A percentile compares a stretch with the other conserved stretches of the same genome.
Conservation (phyloP, 164 flowering plant genomes). For the Aristolochia fimbriata region DNA sequence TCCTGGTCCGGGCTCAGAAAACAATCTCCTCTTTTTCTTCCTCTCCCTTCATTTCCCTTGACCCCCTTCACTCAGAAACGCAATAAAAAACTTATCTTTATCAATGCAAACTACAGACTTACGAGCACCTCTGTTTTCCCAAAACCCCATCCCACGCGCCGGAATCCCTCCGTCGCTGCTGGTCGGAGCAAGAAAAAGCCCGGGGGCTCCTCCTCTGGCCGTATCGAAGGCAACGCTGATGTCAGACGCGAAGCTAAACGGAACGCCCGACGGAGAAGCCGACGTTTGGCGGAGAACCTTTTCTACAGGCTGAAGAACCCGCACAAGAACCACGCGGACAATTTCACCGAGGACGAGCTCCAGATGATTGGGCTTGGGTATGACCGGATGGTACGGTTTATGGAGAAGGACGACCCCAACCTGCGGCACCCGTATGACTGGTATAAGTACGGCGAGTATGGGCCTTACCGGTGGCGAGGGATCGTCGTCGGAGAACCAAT, state of each 20-base stretch:
- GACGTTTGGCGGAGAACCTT: slow-evolving; percentile 53
- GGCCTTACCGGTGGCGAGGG: slow-evolving; percentile 93
- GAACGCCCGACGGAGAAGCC: slow-evolving; percentile 38
- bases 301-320: slow-evolving; percentile 80
- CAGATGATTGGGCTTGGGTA: slow-evolving; percentile 83
- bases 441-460: slow-evolving; percentile 92
- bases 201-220: slow-evolving; percentile 43
- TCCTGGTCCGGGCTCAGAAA: slow-evolving; percentile 7
- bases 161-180: slow-evolving; percentile 26
- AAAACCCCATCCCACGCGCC: slow-evolving; percentile 8
- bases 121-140: slow-evolving; percentile 10
- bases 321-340: slow-evolving; percentile 51
- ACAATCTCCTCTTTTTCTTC: background rate
- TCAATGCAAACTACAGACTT: slow-evolving; percentile 8
- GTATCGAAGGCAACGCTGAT: slow-evolving; percentile 55
- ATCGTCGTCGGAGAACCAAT: slow-evolving; percentile 82
- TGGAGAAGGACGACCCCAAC: slow-evolving; percentile 82
- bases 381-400: slow-evolving; percentile 83
- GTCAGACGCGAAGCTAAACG: slow-evolving; percentile 51
- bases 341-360: slow-evolving; percentile 70
- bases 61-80: slow-evolving; percentile 8
- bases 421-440: slow-evolving; percentile 82
- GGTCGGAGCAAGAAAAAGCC: slow-evolving; percentile 72
- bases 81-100: slow-evolving; percentile 9
- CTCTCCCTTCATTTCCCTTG: slow-evolving; percentile 5